Conservation (phyloP, 805 yeast genomes). For the Ogataea ramenticola region DNA sequence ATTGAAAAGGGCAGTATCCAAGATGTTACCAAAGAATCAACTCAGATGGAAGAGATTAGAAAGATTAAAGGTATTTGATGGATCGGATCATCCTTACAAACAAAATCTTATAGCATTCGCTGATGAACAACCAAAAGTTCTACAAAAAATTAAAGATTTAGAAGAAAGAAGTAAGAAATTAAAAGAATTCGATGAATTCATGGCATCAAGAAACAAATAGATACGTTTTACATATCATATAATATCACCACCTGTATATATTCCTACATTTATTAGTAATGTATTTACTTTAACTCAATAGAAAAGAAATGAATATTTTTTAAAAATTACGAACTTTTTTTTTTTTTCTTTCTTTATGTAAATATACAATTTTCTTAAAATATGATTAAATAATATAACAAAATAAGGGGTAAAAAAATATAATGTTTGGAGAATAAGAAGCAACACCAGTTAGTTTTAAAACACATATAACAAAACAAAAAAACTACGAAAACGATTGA, state of each 20-base stretch:
- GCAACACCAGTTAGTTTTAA: too few species aligned
- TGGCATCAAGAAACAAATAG: conserved; percentile 17
- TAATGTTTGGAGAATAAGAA: too few species aligned
- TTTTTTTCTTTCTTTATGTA: not conserved
- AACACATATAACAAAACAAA: not conserved
- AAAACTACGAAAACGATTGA: not conserved
- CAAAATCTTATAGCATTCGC: conserved; percentile 80
- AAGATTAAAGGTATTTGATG: conserved; percentile 82
- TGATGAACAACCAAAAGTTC: conserved; percentile 57
- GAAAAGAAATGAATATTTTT: too few species aligned
- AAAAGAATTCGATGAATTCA: conserved; percentile 18
- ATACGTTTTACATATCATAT: not conserved
- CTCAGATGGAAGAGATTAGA: conserved; percentile 72
- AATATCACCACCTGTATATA: not conserved
- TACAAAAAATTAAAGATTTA: conserved; percentile 33
- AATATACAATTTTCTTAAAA: not conserved
- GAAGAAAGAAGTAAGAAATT: conserved; percentile 18
- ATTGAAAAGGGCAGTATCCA: conserved; percentile 80
- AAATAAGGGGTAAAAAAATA: not conserved
- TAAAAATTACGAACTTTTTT: not conserved
- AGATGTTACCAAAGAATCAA: conserved; percentile 93
- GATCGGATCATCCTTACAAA: conserved; percentile 79
- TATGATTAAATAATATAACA: not conserved
- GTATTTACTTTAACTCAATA: too few species aligned
- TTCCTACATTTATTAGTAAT: not conserved